Percentiles rank a stretch among this genome's conserved stretches.
Conservation (phyloP, 2,329 filamentous ascomycete species). For the Pyrenophora teres region DNA sequence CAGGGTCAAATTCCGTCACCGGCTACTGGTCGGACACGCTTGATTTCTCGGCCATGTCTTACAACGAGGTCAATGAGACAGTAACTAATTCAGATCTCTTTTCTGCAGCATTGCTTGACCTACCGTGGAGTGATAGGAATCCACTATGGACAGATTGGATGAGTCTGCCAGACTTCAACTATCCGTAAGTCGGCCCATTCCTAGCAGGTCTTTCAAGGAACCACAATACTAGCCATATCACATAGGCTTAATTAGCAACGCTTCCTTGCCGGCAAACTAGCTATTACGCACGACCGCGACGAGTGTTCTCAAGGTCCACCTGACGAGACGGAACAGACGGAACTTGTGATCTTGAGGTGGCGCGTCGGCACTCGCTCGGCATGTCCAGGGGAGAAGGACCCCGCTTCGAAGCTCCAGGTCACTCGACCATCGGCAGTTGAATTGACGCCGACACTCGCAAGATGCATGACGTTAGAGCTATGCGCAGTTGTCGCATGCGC, state of each 20-base stretch:
- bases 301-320: too few species aligned
- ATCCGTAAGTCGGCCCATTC: constrained; percentile 14
- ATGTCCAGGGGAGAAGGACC: not conserved
- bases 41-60: constrained; percentile 71
- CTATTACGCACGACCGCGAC: too few species aligned
- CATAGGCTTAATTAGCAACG: too few species aligned
- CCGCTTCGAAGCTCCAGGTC: constrained; percentile 3
- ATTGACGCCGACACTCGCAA: constrained; percentile 7
- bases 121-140: constrained; percentile 61
- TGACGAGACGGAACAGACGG: too few species aligned
- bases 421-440: constrained; percentile 9
- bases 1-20: constrained; percentile 20
- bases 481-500: constrained; percentile 5
- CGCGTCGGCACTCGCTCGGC: constrained; percentile 7
- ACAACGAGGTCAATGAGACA: constrained; percentile 69
- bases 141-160: constrained; percentile 44
- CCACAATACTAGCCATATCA: too few species aligned
- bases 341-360: not conserved
- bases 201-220: too few species aligned
- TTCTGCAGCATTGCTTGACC: constrained; percentile 59
- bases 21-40: constrained; percentile 44
- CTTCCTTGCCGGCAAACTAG: too few species aligned
- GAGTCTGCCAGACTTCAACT: constrained; percentile 41
- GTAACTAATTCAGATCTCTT: constrained; percentile 67
- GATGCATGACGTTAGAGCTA: constrained; percentile 11